These are phyloP conservation scores for Umbelopsis sp. DNA, from an alignment of 371 early-diverging fungal genomes.

Conservation along the genomic window DNA sequence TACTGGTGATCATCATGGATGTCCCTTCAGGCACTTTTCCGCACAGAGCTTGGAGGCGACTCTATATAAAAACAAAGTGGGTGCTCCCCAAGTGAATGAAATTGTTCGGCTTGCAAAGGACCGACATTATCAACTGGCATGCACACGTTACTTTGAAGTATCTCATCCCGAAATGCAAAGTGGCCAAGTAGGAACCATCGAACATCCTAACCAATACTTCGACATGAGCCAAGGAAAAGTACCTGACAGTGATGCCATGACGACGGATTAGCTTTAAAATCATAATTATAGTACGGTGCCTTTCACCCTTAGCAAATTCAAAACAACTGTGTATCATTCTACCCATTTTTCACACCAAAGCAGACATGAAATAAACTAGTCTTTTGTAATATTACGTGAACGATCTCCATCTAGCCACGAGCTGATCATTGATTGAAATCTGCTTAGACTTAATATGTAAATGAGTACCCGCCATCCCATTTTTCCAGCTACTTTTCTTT, in stretches of 20 bases:
- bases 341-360: no score
- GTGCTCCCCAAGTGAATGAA: conserved; percentile 62
- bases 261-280: background rate
- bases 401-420: no score
- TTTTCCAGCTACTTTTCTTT: no score
- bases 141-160: conserved; percentile 87
- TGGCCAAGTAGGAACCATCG: conserved; percentile 65
- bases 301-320: background rate
- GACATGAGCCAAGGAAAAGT: conserved; percentile 65
- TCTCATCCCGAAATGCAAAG: conserved; percentile 49
- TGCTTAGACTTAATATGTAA: no score
- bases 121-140: conserved; percentile 93
- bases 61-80: conserved; percentile 51
- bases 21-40: conserved; percentile 92
- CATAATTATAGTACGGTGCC: background rate
- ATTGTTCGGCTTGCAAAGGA: conserved; percentile 69
- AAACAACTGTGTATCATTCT: background rate
- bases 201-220: conserved; percentile 94
- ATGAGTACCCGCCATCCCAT: no score
- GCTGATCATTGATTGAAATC: no score
- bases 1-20: conserved; percentile 90
- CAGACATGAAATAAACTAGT: no score
- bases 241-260: conserved; percentile 16
- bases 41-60: conserved; percentile 61
- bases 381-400: no score